Evolutionary conservation across 257 asterid genomes (phyloP), one percentile per base, ranked within the genome.

Genomic region (Oldenlandia corymbosa): DNA sequence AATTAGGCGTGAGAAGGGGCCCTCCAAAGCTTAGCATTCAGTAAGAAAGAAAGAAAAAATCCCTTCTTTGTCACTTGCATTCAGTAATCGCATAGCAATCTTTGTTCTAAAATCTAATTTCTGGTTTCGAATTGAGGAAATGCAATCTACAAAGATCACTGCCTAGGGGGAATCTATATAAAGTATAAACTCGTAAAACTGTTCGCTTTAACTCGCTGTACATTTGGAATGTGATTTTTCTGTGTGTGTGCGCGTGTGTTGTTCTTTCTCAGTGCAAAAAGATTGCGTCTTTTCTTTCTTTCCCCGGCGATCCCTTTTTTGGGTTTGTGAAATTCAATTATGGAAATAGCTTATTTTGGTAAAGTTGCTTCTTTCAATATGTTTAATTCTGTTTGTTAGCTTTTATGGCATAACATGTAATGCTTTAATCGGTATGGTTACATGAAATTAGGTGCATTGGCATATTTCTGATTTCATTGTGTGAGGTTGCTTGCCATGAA

Each of bases 21-120:
- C 17, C 21, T 27, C 23, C 57, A 45, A 17, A 36, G 24, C 56
- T 68, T 21, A 41, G 54, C 43, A 67, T 34, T 64, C 60, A 10
- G 28, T 20, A 70, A 18, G 70, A 39, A 42, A 53, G 62, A 27
- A 65, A 10, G 26, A 34, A 65, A 17, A 28, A 65, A 2, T 26
- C 6, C 30, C 23, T 10, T 42, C 23, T 65, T 27, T 11, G 4
- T 34, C 14, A 26, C 17, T 31, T 26, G 14, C n/a, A 17, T 11
- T 37, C 2, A 24, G 7, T 23, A 26, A 52, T 36, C 36, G 30
- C 39, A 18, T 53, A 1, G 11, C 12, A 53, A 53, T 41, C 5
- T 60, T n/a, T n/a, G n/a, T n/a, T n/a, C n/a, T n/a, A n/a, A n/a
- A n/a, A 26, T 20, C 6, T n/a, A 17, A 4, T 32, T 32, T 24